These are phyloP conservation scores for Talaromyces adpressus DNA, from an alignment of 495 filamentous ascomycete species.

Conservation along the genomic window DNA sequence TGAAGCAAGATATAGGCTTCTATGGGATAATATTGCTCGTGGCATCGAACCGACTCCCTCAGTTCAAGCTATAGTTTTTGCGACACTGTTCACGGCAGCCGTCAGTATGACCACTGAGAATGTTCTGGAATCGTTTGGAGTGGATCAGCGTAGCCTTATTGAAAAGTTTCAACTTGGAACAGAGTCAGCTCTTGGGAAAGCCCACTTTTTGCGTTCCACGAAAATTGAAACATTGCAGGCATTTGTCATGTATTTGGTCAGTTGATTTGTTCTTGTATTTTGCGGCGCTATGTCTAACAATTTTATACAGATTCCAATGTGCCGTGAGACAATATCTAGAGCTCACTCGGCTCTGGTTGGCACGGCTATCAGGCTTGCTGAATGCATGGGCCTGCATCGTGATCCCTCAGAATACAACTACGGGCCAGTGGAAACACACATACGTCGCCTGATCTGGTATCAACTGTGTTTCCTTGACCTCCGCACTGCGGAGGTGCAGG, in stretches of 20 bases:
- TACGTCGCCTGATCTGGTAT: constrained; percentile 65
- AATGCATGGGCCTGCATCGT: constrained; percentile 70
- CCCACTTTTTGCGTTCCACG: constrained; percentile 62
- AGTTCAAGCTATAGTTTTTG: constrained; percentile 58
- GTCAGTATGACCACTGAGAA: constrained; percentile 53
- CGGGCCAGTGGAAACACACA: constrained; percentile 55
- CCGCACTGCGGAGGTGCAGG: constrained; percentile 63
- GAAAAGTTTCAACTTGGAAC: constrained; percentile 55
- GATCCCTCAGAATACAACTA: constrained; percentile 55
- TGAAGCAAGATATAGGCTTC: constrained; percentile 49
- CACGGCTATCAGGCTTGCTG: constrained; percentile 62
- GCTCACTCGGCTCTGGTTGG: constrained; percentile 65
- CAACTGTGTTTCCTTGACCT: constrained; percentile 71
- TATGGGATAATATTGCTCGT: constrained; percentile 51
- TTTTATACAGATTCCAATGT: constrained; percentile 53
- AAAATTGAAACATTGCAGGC: constrained; percentile 66
- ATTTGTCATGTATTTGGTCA: constrained; percentile 66
- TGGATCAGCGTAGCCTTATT: constrained; percentile 43
- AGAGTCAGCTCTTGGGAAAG: constrained; percentile 56
- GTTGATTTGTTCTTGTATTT: not conserved
- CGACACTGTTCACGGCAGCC: constrained; percentile 58
- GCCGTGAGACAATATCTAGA: constrained; percentile 60
- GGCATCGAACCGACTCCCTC: constrained; percentile 53
- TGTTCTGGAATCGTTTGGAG: constrained; percentile 40
- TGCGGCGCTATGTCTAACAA: not conserved